Base-by-base conservation (phyloP, 257 asterid genomes). In the Scutellaria minor region DNA sequence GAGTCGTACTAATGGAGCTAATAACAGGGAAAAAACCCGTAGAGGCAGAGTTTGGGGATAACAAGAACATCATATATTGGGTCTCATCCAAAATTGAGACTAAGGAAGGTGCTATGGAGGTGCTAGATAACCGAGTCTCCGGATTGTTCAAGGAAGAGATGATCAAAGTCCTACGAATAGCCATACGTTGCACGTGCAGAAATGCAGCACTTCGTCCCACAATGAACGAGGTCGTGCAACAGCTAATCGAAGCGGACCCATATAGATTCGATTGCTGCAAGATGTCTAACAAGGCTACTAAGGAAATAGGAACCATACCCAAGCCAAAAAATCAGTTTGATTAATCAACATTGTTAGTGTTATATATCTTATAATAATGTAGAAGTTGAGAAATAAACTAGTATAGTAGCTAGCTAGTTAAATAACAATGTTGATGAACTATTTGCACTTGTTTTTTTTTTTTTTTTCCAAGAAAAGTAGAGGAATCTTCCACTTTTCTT, bases 11-110 rank as follows among this genome's bases (percentile, higher is more conserved):
- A 10, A 88, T 95, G 99, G 99, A 95, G 65, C 77, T 92, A 18
- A 80, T 95, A 45, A 95, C 99, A 0, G 99, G 99, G 79, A 95
- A 90, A 77, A 95, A 86, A 83, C 96, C 96, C 0, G 92, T 95
- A 56, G 98, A 92, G 85, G 77, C 85, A 0, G 99, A 95, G 80
- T 95, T 86, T 37, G 99, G 99, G 14, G 99, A 95, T 61, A 95
- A 81, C 82, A 90, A 92, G 84, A 90, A 92, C 82, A 88, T 95
- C 63, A 86, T 95, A 60, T 79, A 78, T 53, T 95, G 99, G 99
- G 88, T 95, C 50, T 88, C 96, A 9, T 85, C 83, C 1, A 94
- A 89, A 50, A 92, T 94, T 42, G 99, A 90, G 75, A 91, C 95
- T 0, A 95, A 84, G 79, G 97, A 88, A 83, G 98, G 93, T 12